Evolutionary conservation across 805 yeast genomes (phyloP).

Genomic region (Alloascoidea hylecoeti): DNA sequence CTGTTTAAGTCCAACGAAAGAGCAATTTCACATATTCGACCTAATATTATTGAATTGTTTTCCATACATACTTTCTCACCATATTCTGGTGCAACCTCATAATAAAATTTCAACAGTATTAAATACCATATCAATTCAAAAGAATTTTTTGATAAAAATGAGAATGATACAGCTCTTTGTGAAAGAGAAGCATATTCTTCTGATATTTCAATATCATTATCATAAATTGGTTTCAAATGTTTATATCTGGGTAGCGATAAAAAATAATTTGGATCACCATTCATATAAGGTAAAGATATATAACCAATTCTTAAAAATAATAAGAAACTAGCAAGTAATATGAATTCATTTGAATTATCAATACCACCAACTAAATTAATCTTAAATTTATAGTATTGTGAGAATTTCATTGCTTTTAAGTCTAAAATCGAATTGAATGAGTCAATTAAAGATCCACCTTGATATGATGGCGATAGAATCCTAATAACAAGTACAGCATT

Average conservation of each 20-base stretch:
- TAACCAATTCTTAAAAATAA: neutral
- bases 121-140: neutral
- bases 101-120: neutral
- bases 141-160: neutral
- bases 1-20: neutral
- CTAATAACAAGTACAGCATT: too few relatives aligned
- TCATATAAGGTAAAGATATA: neutral
- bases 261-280: neutral
- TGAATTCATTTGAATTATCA: too few relatives aligned
- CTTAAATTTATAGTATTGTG: too few relatives aligned
- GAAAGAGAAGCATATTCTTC: neutral
- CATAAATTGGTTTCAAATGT: neutral
- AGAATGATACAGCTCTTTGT: neutral
- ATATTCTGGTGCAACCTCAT: neutral
- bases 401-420: neutral
- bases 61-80: neutral
- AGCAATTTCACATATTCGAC: neutral
- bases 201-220: neutral
- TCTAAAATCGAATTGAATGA: neutral
- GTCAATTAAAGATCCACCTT: too few relatives aligned
- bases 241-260: slow-evolving; percentile 1
- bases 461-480: too few relatives aligned
- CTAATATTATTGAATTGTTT: neutral
- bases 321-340: neutral
- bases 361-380: neutral